Conservation (phyloP, 2,329 filamentous ascomycete species). For the Lomentospora prolificans region DNA sequence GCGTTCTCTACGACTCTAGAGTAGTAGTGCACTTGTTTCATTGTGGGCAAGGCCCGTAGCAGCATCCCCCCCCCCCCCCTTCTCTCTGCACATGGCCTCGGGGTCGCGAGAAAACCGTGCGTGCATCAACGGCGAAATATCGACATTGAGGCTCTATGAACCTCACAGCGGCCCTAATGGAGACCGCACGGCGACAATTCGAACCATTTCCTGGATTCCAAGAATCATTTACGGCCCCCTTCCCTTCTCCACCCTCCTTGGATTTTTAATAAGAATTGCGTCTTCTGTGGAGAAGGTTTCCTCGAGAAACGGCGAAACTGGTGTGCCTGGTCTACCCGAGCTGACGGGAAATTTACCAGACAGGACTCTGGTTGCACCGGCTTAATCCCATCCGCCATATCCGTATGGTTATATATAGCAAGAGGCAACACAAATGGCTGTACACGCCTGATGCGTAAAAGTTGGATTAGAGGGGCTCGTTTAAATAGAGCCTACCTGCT, state of each 20-base stretch:
- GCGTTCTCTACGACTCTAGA: too few species aligned
- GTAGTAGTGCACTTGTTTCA: too few species aligned
- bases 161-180: too few species aligned
- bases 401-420: constrained; percentile 4
- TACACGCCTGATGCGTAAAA: background rate
- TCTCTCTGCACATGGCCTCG: too few species aligned
- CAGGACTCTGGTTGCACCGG: constrained; percentile 5
- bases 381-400: constrained; percentile 6
- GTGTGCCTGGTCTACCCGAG: constrained; percentile 3
- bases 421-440: background rate
- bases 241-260: constrained; percentile 3
- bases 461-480: background rate
- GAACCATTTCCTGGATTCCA: constrained; percentile 3
- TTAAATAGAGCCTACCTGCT: background rate
- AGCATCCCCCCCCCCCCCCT: too few species aligned
- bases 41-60: too few species aligned
- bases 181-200: background rate
- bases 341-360: constrained; percentile 6
- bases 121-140: too few species aligned
- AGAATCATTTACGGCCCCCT: constrained; percentile 7
- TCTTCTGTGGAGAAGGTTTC: constrained; percentile 1
- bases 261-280: background rate
- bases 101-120: too few species aligned
- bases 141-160: constrained; percentile 6
- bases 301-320: background rate